A percentile compares a stretch with the other conserved stretches of the same genome.
Conservation (phyloP, 805 yeast genomes). For the Metschnikowia koreensis region DNA sequence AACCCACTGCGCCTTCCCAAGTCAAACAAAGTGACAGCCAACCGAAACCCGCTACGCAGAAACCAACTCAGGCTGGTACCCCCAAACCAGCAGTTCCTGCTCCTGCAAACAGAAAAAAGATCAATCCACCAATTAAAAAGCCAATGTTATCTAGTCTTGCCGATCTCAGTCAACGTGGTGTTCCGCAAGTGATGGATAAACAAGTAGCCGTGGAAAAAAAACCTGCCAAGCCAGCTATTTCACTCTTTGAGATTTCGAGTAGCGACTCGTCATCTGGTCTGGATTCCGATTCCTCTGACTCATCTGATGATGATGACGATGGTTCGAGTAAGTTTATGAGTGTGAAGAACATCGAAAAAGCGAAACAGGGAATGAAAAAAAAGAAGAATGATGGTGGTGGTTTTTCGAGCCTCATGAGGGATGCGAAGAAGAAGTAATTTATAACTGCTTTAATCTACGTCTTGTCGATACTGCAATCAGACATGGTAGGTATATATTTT, state of each 20-base stretch:
- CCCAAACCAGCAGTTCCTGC: neutral
- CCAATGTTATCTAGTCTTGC: constrained; percentile 9
- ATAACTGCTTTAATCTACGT: neutral
- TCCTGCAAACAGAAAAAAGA: neutral
- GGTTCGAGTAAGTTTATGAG: constrained; percentile 24
- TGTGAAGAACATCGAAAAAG: constrained; percentile 21
- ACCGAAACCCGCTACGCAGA: neutral
- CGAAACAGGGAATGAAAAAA: constrained; percentile 19
- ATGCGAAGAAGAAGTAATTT: constrained; percentile 21
- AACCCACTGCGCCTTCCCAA: neutral
- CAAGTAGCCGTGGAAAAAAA: neutral
- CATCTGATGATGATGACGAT: constrained; percentile 13
- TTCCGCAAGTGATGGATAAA: constrained; percentile 18
- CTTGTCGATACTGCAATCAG: neutral
- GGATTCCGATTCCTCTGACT: constrained; percentile 12
- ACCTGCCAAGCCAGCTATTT: constrained; percentile 4
- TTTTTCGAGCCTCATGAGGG: constrained; percentile 32
- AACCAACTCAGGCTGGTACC: neutral
- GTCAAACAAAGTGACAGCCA: neutral
- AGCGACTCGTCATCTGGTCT: constrained; percentile 13
- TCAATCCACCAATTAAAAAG: neutral
- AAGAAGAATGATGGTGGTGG: constrained; percentile 26
- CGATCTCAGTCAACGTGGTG: constrained; percentile 16
- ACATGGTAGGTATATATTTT: too few species aligned
- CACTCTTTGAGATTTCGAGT: neutral